phyloP scores from a whole-genome alignment of 306 rosid species.

The Gynostemma pentaphyllum region DNA sequence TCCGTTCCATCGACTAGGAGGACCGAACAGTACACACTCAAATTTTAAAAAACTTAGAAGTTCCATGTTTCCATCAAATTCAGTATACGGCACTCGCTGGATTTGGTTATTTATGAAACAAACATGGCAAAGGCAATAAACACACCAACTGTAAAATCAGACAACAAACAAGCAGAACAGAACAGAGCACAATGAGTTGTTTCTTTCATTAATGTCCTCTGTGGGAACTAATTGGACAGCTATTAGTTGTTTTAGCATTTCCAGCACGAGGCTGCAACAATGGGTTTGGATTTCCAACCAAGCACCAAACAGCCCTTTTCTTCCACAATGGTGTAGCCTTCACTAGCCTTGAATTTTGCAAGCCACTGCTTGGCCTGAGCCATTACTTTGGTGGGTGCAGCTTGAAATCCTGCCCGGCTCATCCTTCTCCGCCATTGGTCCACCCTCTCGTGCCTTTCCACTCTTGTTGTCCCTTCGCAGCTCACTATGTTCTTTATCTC shows the following conservation, averaged over 20 bases:
- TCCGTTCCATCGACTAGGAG: neutral
- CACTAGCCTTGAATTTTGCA: conserved; percentile 33
- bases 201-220: neutral
- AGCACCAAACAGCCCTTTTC: conserved; percentile 83
- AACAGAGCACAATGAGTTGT: neutral
- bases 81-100: neutral
- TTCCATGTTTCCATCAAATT: conserved; percentile 4
- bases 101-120: conserved; percentile 10
- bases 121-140: neutral
- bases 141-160: neutral
- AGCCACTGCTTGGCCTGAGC: conserved; percentile 75
- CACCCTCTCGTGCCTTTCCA: conserved; percentile 88
- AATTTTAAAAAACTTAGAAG: neutral
- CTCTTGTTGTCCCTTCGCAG: conserved; percentile 71
- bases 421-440: conserved; percentile 86
- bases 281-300: conserved; percentile 88
- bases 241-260: conserved; percentile 34
- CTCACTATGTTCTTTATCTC: conserved; percentile 94
- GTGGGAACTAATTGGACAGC: neutral
- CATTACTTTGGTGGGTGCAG: conserved; percentile 47
- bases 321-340: conserved; percentile 60
- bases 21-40: neutral
- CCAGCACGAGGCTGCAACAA: conserved; percentile 89
- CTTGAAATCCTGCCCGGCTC: conserved; percentile 84
- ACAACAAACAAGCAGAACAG: neutral